Percentiles rank a stretch among this genome's conserved stretches.
Conservation (phyloP, 768 basidiomycete species). For the Leccinum variicolor region DNA sequence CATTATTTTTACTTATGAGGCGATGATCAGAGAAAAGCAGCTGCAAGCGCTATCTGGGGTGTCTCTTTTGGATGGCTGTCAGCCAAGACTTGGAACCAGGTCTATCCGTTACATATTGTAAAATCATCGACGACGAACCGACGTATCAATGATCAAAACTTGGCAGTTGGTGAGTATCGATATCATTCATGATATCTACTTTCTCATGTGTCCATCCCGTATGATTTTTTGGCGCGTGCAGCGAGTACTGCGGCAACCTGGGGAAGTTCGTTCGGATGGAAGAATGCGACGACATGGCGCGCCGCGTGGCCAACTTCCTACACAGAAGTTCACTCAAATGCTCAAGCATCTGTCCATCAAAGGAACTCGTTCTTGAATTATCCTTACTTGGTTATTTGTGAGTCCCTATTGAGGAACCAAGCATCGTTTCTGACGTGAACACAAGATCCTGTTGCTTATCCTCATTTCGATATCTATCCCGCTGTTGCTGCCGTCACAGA, state of each 20-base stretch:
- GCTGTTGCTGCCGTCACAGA: background rate
- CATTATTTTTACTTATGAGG: background rate
- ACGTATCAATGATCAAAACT: background rate
- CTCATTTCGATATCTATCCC: constrained; percentile 41
- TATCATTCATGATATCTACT: background rate
- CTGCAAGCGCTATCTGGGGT: constrained; percentile 10
- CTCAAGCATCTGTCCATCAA: constrained; percentile 1
- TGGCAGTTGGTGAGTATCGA: constrained; percentile 1
- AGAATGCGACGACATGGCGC: constrained; percentile 13
- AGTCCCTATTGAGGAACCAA: constrained; percentile 6
- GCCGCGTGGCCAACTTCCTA: constrained; percentile 15
- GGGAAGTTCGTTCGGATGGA: constrained; percentile 25
- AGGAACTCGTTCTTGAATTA: constrained; percentile 14
- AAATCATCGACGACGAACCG: background rate
- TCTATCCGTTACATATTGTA: constrained; percentile 15
- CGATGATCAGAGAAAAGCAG: constrained; percentile 3
- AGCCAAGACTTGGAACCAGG: constrained; percentile 16
- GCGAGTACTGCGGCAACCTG: constrained; percentile 36
- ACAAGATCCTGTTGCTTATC: constrained; percentile 40
- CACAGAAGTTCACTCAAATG: background rate
- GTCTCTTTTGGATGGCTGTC: constrained; percentile 20
- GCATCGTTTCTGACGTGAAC: constrained; percentile 16
- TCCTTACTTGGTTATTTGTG: constrained; percentile 28
- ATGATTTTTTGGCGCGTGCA: constrained; percentile 48
- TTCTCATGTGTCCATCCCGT: constrained; percentile 36